Conservation (phyloP, 495 filamentous ascomycete species). For the Xylaria longipes region DNA sequence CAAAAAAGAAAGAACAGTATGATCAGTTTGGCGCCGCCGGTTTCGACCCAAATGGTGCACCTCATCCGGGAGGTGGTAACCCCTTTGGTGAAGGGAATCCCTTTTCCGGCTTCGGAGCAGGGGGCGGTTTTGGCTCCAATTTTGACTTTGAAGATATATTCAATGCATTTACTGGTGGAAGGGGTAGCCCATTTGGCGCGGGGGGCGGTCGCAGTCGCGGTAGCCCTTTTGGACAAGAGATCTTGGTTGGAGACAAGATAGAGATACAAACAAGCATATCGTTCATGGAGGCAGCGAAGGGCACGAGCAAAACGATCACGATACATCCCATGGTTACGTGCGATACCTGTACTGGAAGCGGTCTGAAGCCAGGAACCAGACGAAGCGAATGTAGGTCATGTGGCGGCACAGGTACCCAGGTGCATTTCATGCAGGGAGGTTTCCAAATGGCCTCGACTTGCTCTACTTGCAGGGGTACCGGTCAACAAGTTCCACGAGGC, state of each 20-base stretch:
- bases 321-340: slow-evolving; percentile 81
- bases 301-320: slow-evolving; percentile 75
- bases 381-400: slow-evolving; percentile 77
- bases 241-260: slow-evolving; percentile 88
- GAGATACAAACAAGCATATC: slow-evolving; percentile 90
- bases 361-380: slow-evolving; percentile 80
- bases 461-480: slow-evolving; percentile 76
- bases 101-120: slow-evolving; percentile 65
- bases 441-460: slow-evolving; percentile 97
- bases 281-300: slow-evolving; percentile 96
- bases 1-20: slow-evolving; percentile 88
- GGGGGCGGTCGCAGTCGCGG: slow-evolving; percentile 56
- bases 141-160: slow-evolving; percentile 97
- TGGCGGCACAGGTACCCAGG: slow-evolving; percentile 82
- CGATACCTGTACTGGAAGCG: slow-evolving; percentile 79
- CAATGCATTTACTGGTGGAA: slow-evolving; percentile 77
- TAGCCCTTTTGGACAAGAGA: slow-evolving; percentile 72
- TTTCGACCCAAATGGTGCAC: slow-evolving; percentile 79
- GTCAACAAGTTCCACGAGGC: slow-evolving; percentile 72
- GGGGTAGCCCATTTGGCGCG: slow-evolving; percentile 61
- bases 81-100: slow-evolving; percentile 65
- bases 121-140: slow-evolving; percentile 71
- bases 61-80: slow-evolving; percentile 70
- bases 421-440: slow-evolving; percentile 87
- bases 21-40: slow-evolving; percentile 88